Percentiles rank a stretch among this genome's conserved stretches.
phyloP scores from a whole-genome alignment of 2,329 filamentous ascomycete species.

The Microcyclospora pomicola region DNA sequence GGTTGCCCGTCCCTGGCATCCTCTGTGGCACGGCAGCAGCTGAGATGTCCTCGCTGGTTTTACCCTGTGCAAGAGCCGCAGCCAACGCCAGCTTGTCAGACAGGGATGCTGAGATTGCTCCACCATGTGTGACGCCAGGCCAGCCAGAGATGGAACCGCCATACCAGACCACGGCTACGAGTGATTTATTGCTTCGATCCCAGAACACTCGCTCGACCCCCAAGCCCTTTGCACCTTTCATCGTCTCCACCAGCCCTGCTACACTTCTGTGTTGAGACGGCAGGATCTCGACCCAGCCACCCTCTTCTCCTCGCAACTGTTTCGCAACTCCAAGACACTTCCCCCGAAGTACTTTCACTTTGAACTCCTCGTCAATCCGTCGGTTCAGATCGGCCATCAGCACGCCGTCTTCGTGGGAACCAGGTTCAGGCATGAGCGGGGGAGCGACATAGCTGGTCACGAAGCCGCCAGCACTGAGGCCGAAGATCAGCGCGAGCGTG shows the following conservation, averaged over 20 bases:
- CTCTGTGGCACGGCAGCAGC: conserved; percentile 18
- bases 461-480: conserved; percentile 27
- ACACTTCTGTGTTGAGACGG: conserved; percentile 5
- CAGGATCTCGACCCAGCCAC: conserved; percentile 21
- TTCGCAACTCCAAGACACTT: conserved; percentile 27
- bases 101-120: conserved; percentile 52
- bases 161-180: conserved; percentile 53
- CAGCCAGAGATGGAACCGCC: conserved; percentile 53
- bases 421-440: conserved; percentile 27
- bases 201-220: conserved; percentile 49
- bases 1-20: conserved; percentile 18
- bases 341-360: conserved; percentile 34
- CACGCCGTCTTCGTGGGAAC: conserved; percentile 29
- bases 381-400: conserved; percentile 29
- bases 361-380: conserved; percentile 33
- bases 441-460: conserved; percentile 31
- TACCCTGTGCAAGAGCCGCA: conserved; percentile 37
- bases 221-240: conserved; percentile 28
- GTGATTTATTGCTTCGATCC: conserved; percentile 43
- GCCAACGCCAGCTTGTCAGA: conserved; percentile 57
- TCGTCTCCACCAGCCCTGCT: conserved; percentile 15
- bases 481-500: conserved; percentile 29
- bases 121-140: conserved; percentile 60
- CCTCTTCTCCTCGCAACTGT: conserved; percentile 17
- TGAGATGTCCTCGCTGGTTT: conserved; percentile 3